A percentile compares a stretch with the other conserved stretches of the same genome.
These are phyloP conservation scores for Leccinum rimulosum DNA, from an alignment of 768 basidiomycete genomes.

Conservation along the genomic window DNA sequence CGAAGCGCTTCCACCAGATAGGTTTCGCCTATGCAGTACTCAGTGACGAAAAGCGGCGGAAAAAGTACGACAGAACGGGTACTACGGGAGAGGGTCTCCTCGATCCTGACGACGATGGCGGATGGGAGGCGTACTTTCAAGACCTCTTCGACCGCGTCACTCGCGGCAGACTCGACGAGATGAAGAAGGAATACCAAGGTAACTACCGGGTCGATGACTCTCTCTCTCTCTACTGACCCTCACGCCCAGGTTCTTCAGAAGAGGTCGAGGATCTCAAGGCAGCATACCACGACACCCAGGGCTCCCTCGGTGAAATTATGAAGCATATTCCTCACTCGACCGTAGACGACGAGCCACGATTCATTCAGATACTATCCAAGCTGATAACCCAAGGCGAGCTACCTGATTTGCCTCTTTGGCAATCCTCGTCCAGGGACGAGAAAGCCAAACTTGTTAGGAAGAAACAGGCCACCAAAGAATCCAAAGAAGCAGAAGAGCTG, in stretches of 20 bases:
- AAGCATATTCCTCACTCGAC: constrained; percentile 83
- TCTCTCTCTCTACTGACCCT: neutral
- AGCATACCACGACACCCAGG: constrained; percentile 70
- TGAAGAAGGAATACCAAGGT: constrained; percentile 95
- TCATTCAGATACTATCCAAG: constrained; percentile 64
- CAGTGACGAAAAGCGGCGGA: constrained; percentile 69
- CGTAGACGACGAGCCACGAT: constrained; percentile 80
- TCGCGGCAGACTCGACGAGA: constrained; percentile 81
- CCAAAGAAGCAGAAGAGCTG: constrained; percentile 75
- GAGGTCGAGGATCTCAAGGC: constrained; percentile 76
- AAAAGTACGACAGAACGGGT: constrained; percentile 83
- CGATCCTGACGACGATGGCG: constrained; percentile 70
- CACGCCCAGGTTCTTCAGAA: constrained; percentile 70
- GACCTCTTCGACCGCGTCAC: constrained; percentile 87
- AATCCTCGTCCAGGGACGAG: constrained; percentile 69
- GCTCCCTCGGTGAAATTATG: constrained; percentile 82
- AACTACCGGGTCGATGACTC: neutral
- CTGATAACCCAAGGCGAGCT: constrained; percentile 66
- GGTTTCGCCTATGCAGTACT: constrained; percentile 93
- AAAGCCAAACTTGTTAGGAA: constrained; percentile 71
- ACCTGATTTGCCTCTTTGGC: constrained; percentile 59
- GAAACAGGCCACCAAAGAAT: constrained; percentile 77
- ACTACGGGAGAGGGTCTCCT: constrained; percentile 77
- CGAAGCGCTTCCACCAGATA: constrained; percentile 85
- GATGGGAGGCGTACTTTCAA: constrained; percentile 94